Percentiles rank a stretch among this genome's conserved stretches.
These are phyloP conservation scores for Hippophae rhamnoides DNA, from an alignment of 306 rosid species.

Conservation along the genomic window DNA sequence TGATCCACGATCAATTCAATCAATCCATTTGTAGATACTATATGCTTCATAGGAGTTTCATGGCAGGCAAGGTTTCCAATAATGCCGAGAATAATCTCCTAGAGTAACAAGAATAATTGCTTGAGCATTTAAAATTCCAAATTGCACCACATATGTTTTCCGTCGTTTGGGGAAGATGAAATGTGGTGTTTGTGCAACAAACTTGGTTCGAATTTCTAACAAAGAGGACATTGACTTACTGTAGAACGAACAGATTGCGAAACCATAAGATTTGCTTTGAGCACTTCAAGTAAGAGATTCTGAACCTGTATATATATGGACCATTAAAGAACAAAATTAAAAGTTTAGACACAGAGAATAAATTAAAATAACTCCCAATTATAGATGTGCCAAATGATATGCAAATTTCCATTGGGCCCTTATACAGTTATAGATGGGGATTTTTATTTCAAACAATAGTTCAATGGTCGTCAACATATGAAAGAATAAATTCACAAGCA, in stretches of 20 bases:
- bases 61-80: slow-evolving; percentile 90
- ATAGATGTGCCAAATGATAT: too few species aligned
- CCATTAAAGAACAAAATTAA: too few species aligned
- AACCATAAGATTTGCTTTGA: slow-evolving; percentile 53
- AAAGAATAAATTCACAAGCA: background rate
- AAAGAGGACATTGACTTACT: slow-evolving; percentile 32
- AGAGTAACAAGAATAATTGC: slow-evolving; percentile 23
- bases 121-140: too few species aligned
- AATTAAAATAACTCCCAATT: too few species aligned
- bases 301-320: slow-evolving; percentile 47
- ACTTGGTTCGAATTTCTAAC: background rate
- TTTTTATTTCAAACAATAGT: background rate
- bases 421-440: background rate
- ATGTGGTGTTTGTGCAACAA: slow-evolving; percentile 6
- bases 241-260: slow-evolving; percentile 55
- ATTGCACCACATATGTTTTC: too few species aligned
- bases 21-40: slow-evolving; percentile 51
- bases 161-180: too few species aligned
- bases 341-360: too few species aligned
- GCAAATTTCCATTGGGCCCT: background rate
- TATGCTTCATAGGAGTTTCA: slow-evolving; percentile 46
- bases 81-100: slow-evolving; percentile 80
- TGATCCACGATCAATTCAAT: slow-evolving; percentile 47
- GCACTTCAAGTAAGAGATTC: slow-evolving; percentile 78
- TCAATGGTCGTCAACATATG: background rate